Base-by-base conservation (phyloP, 2,329 filamentous ascomycete genomes). In the Dactylellina parvicollis region DNA sequence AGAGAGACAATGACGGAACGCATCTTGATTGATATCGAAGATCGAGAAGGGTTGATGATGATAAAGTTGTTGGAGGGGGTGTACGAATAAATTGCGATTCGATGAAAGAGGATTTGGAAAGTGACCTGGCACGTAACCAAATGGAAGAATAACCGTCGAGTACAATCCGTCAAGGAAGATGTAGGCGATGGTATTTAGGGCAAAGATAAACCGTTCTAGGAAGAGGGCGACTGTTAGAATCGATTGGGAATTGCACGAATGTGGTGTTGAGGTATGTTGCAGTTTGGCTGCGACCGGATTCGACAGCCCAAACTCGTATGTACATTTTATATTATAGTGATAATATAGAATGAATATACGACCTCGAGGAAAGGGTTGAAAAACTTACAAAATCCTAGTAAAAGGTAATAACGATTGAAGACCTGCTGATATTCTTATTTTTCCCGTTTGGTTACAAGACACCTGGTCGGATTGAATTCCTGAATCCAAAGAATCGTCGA, bases 111-210 rank as follows among this genome's bases (percentile, higher is more conserved):
- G 64, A 71, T 71, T 65, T 72, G 67, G 67, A 72, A 42, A 72
- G 67, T 72, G 67, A 46, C 67, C 67, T 42, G 52, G 59, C 67
- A 72, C 67, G 67, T 72, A 72, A 65, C 59, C 67, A 72, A 72
- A 72, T 46, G 44, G 36, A 46, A 49, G 36, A 65, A 55, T 36
- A 60, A 65, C 32, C 50, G 50, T 52, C 52, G 36, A n/a, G 20
- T 65, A 47, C 28, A 62, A 60, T 65, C 67, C 67, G 67, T 72
- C 67, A 59, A 72, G 67, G 67, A 72, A 55, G 34, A 56, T 59
- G 49, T 32, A 50, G 40, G 60, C 59, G 67, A 65, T 61, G 42
- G 64, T 50, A 47, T 42, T 55, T 42, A 28, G 47, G 28, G 50
- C 52, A 57, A 64, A 52, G 50, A 26, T 18, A 65, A 50, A 72